phyloP scores from a whole-genome alignment of 2,329 filamentous ascomycete genomes.

The Didymella arachidicola region DNA sequence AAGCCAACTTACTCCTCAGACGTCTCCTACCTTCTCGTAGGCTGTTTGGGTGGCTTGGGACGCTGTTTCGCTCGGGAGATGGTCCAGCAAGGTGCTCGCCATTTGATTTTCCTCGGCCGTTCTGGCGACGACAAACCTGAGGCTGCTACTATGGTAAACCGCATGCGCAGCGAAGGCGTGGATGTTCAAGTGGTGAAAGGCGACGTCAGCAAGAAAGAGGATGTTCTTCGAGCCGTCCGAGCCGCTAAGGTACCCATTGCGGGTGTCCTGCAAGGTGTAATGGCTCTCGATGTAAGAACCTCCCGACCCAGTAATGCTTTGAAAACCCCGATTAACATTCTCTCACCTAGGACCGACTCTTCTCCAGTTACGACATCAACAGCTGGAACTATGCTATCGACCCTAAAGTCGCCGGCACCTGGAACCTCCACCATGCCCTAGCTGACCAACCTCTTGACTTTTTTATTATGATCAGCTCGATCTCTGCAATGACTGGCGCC shows the following conservation, averaged over 20 bases:
- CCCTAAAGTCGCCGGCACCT: not conserved
- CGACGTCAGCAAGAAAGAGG: not conserved
- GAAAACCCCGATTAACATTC: not conserved
- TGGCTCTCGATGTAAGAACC: not conserved
- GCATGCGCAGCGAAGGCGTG: not conserved
- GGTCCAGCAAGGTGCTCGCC: not conserved
- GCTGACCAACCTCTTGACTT: not conserved
- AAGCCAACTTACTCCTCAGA: not conserved
- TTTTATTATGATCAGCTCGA: not conserved
- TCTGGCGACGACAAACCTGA: not conserved
- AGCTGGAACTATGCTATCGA: not conserved
- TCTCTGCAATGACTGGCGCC: not conserved
- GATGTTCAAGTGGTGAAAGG: not conserved
- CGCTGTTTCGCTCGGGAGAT: not conserved
- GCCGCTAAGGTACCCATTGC: not conserved
- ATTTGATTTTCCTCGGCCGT: not conserved
- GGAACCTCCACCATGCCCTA: not conserved
- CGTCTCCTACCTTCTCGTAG: not conserved
- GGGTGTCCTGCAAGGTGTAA: not conserved
- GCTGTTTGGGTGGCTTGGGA: not conserved
- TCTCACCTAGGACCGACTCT: not conserved
- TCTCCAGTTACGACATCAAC: not conserved
- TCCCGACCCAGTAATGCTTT: not conserved
- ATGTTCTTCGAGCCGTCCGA: not conserved
- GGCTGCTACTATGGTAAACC: not conserved